These are phyloP conservation scores for Globisporangium paroecandrum DNA, from an alignment of 352 stramenopile species.

Conservation along the genomic window DNA sequence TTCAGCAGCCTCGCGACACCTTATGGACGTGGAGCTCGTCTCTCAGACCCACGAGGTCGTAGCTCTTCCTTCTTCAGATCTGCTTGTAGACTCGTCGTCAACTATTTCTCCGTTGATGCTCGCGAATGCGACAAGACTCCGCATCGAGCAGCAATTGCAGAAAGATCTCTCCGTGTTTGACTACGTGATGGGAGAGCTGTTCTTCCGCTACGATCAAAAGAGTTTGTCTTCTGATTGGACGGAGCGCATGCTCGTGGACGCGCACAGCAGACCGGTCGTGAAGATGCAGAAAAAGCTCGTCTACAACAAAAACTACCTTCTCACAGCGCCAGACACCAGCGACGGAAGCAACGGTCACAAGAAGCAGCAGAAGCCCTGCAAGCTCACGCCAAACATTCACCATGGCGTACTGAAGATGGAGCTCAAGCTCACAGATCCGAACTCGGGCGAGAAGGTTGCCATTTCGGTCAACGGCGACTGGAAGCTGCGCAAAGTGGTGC, in stretches of 20 bases:
- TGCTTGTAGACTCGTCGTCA: neutral
- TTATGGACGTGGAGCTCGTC: neutral
- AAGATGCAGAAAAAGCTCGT: slow-evolving; percentile 4
- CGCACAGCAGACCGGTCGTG: neutral
- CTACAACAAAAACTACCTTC: neutral
- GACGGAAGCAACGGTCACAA: neutral
- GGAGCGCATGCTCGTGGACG: slow-evolving; percentile 2
- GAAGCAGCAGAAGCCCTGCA: neutral
- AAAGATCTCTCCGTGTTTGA: neutral
- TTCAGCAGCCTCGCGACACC: neutral
- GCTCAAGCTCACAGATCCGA: neutral
- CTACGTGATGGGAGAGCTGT: neutral
- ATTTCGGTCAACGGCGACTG: neutral
- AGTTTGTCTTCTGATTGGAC: neutral
- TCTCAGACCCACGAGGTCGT: neutral
- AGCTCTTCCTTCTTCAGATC: neutral
- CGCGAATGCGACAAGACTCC: neutral
- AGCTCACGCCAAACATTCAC: neutral
- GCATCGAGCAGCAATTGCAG: neutral
- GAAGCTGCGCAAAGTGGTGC: neutral
- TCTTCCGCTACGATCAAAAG: slow-evolving; percentile 1
- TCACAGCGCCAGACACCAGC: neutral
- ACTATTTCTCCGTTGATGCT: neutral
- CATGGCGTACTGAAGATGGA: neutral
- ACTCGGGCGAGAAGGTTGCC: neutral